Evolutionary conservation across 495 filamentous ascomycete genomes (phyloP), one percentile per base, ranked within the genome.

Genomic region (Podospora bellae-mahoneyi): DNA sequence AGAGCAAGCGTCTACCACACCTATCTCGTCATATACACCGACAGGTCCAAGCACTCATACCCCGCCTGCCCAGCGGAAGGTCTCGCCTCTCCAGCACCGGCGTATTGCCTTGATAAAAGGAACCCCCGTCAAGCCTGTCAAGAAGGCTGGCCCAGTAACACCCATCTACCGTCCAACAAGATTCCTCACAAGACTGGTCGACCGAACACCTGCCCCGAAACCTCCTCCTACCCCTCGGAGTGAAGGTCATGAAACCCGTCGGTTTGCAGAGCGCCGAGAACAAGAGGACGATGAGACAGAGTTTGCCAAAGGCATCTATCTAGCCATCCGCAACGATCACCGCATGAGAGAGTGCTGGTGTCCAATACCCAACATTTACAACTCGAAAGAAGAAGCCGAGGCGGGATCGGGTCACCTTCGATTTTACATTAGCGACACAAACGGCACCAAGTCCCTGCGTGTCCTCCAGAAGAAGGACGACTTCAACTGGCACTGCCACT

Each of bases 401-500:
- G 18, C n/a, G 6, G 75, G 71, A 10, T 19, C 9, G 2, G 76
- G 76, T 1, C 74, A 75, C n/a, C 60, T 78, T 5, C 76, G 76
- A n/a, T 78, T 78, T 30, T 78, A 72, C 64, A n/a, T 60, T 5
- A 27, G 30, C 28, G 23, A 60, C 20, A 53, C 62, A 7, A 15
- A 18, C 13, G 39, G 10, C 39, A 10, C 39, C 39, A 64, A 66
- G 26, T 68, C 68, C 15, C 55, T 78, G 13, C 65, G 71, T 4
- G 74, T 76, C n/a, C 53, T 75, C 5, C 73, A 76, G 56, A 65
- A 63, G 10, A 71, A 70, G 67, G 20, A 66, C 65, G 76, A 78
- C 60, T 48, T 56, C 4, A 15, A 15, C 13, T 74, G 69, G 71
- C 69, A 75, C 62, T 78, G 76, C 68, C 30, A 26, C n/a, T 76